These are phyloP conservation scores for Leccinum ochraceum DNA, from an alignment of 768 basidiomycete species.

Conservation along the genomic window DNA sequence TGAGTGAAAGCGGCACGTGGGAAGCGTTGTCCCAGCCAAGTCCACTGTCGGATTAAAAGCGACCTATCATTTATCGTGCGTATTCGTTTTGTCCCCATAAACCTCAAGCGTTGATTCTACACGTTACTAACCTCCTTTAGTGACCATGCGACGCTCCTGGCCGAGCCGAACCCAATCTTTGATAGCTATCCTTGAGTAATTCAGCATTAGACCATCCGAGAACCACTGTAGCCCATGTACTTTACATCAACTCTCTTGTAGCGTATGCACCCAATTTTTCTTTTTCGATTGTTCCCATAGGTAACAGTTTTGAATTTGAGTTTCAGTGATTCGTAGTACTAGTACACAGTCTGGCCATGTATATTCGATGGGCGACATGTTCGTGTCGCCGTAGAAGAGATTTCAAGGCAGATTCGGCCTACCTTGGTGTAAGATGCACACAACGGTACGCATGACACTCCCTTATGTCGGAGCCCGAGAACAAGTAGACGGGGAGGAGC, in stretches of 20 bases:
- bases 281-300: not conserved
- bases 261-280: not conserved
- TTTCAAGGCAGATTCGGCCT: not conserved
- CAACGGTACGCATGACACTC: no score
- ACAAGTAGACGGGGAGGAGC: not conserved
- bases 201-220: not conserved
- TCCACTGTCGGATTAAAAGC: slow-evolving; percentile 24
- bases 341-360: not conserved
- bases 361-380: no score
- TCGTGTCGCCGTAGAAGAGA: not conserved
- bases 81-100: not conserved
- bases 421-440: no score
- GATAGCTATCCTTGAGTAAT: not conserved
- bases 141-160: not conserved
- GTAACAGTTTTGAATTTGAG: not conserved
- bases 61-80: slow-evolving; percentile 2
- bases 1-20: slow-evolving; percentile 32
- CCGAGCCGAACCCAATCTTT: not conserved
- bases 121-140: not conserved
- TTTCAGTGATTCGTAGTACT: not conserved
- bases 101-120: not conserved
- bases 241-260: not conserved
- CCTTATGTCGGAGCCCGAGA: not conserved
- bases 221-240: not conserved
- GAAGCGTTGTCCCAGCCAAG: slow-evolving; percentile 32